Base-by-base conservation (phyloP, 345 rosid species). In the Clarkia xantiana region DNA sequence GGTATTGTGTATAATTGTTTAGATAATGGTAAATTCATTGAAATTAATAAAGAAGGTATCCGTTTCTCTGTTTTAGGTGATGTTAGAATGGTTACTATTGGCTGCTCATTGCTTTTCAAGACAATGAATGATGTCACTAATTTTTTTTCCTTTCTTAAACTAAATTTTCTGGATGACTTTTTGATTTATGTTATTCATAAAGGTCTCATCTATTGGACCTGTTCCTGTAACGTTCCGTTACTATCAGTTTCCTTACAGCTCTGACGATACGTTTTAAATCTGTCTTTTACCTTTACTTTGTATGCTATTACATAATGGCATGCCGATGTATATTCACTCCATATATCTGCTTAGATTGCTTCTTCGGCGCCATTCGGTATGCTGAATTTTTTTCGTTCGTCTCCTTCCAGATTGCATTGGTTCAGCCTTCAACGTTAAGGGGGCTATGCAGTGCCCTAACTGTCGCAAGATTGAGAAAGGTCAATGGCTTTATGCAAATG, bases 391-490 rank as follows among this genome's bases (percentile, higher is more conserved):
- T 46, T 10, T 23, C 12, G 20, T 14, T 9, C 64, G 55, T 47
- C 53, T 47, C 41, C 52, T 18, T 55, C 51, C 77, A 91, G 99
- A 91, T 62, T 91, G 99, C 67, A 91, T 91, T 55, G 99, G 99
- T 42, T 91, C 99, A 43, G 99, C 99, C 10, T 91, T 91, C 74
- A 91, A 91, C 68, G 67, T 71, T 48, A 91, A 91, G 73, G 99
- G 99, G 1, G 74, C 80, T 14, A 91, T 91, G 99, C 96, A 93
- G 53, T 93, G 99, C 74, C 99, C 99, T 1, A 93, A 84, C 63
- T 93, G 99, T 62, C 82, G 96, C 40, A 86, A 86, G 78, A 71
- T 84, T 63, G 99, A 93, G 60, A 93, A 86, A 72, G 98, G 98
- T 43, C 95, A 86, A 58, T 91, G 98, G 98, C 98, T 91, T 51